These are phyloP conservation scores for Monosporascus sp. DNA, from an alignment of 2,329 filamentous ascomycete species.

Conservation along the genomic window DNA sequence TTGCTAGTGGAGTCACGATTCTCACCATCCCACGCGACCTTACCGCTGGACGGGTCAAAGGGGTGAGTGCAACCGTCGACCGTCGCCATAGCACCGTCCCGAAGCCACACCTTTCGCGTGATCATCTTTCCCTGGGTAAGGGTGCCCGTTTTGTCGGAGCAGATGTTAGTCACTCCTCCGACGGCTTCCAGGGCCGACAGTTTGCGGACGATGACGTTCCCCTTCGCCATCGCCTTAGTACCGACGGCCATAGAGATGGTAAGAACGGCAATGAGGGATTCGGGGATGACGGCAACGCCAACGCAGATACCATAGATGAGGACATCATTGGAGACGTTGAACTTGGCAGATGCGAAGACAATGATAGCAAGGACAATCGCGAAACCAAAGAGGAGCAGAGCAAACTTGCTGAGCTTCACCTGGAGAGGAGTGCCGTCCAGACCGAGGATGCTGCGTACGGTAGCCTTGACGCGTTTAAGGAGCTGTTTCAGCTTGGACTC, in stretches of 20 bases:
- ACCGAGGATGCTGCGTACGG: slow-evolving; percentile 50
- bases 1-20: slow-evolving; percentile 18
- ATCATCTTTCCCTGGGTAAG: slow-evolving; percentile 64
- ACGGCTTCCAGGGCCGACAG: slow-evolving; percentile 62
- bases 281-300: slow-evolving; percentile 48
- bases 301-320: slow-evolving; percentile 49
- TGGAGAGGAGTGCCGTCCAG: slow-evolving; percentile 77
- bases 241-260: slow-evolving; percentile 58
- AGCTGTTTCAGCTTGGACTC: slow-evolving; percentile 41
- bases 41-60: slow-evolving; percentile 56
- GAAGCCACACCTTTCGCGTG: slow-evolving; percentile 56
- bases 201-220: slow-evolving; percentile 53
- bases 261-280: slow-evolving; percentile 56
- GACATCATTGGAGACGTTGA: slow-evolving; percentile 49
- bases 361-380: slow-evolving; percentile 58
- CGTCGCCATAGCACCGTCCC: slow-evolving; percentile 45
- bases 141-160: slow-evolving; percentile 67
- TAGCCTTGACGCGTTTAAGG: slow-evolving; percentile 37
- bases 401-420: slow-evolving; percentile 79
- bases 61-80: slow-evolving; percentile 53
- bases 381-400: slow-evolving; percentile 71
- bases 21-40: slow-evolving; percentile 38
- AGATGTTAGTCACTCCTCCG: slow-evolving; percentile 65
- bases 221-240: slow-evolving; percentile 49
- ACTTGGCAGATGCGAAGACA: slow-evolving; percentile 56